Evolutionary conservation across 2,329 filamentous ascomycete species (phyloP).

Genomic region (Claviceps fusiformis): DNA sequence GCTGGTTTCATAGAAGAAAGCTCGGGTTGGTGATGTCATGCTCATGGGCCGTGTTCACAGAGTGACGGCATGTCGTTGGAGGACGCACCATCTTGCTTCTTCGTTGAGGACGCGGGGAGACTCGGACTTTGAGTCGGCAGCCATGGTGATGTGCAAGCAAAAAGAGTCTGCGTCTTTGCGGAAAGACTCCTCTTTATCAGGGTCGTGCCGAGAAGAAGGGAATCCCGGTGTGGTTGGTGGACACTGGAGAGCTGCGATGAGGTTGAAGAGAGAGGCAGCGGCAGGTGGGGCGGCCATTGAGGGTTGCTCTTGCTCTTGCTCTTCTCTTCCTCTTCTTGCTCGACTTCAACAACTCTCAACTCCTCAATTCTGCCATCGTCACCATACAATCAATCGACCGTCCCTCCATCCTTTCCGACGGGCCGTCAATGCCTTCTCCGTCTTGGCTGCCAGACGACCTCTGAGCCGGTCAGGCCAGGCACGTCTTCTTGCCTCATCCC

Average conservation of each 20-base stretch:
- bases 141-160: constrained; percentile 11
- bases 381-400: not conserved
- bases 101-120: constrained; percentile 10
- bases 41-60: not conserved
- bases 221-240: not conserved
- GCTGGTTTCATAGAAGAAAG: not conserved
- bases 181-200: not conserved
- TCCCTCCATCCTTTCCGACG: not conserved
- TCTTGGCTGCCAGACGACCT: not conserved
- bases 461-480: not conserved
- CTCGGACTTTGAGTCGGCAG: constrained; percentile 10
- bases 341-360: not conserved
- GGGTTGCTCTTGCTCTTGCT: not conserved
- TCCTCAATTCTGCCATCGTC: not conserved
- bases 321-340: not conserved
- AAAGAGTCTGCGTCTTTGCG: not conserved
- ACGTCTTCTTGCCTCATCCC: no score
- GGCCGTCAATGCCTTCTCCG: not conserved
- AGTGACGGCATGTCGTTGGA: not conserved
- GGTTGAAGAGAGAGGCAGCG: not conserved
- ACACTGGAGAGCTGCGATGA: not conserved
- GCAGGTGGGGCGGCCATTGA: not conserved
- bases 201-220: not conserved
- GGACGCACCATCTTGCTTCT: constrained; percentile 21
- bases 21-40: not conserved